Evolutionary conservation across 2,329 filamentous ascomycete species (phyloP), one percentile per base, ranked within the genome.

Genomic region (Curvularia hawaiiensis): DNA sequence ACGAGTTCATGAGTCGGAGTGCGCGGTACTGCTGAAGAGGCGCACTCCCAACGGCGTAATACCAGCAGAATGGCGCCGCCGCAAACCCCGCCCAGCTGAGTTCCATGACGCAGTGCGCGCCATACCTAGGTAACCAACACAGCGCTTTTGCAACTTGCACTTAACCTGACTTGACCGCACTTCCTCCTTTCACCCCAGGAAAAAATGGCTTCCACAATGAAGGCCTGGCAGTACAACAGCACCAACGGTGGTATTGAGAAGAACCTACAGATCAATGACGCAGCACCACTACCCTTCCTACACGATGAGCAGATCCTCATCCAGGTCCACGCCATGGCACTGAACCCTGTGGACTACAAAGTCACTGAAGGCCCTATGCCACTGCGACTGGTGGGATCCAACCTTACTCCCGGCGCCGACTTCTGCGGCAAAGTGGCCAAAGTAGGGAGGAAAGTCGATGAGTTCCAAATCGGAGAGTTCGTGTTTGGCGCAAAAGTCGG

Each of bases 301-400:
- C 75, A 61, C 57, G 74, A 72, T 45, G 68, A 79, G 38, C 78
- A 85, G 59, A 68, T 88, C 44, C 79, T 89, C 14, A 76, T 89
- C 48, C 75, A 83, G 60, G 82, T 89, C 8, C 73, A 83, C 56
- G 76, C 79, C 55, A 78, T 80, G 26, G 76, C 82, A 24, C 69
- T 89, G 61, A 90, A 89, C 68, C 86, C 86, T 0, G 83, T 83
- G 28, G 88, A 90, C 78, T 84, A 86, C 79, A 90, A 90, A 72
- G 62, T 84, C 2, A 78, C 84, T 10, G 86, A 89, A 66, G 74
- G 81, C 28, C 72, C 80, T 0, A 50, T 65, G 38, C 63, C 63
- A 1, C 30, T 69, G 12, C 62, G 60, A 22, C 56, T 68, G 5
- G 22, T 80, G 2, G 54, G 83, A 6, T 70, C 79, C 4, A 75